Evolutionary conservation across 75 land plant species (phyloP).

Genomic region (Cryptomeria japonica): DNA sequence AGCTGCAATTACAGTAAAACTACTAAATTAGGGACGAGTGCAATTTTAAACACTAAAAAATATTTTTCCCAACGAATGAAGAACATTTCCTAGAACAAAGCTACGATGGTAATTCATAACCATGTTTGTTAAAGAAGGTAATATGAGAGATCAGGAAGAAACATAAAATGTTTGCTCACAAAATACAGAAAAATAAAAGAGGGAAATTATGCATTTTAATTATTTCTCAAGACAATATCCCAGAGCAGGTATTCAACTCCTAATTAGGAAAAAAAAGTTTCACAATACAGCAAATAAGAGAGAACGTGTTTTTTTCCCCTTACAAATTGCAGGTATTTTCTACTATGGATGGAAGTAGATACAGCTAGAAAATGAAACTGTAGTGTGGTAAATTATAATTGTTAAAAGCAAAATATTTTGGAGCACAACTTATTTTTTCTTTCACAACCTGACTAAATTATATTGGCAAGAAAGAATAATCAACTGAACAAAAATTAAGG

Average conservation of each 20-base stretch:
- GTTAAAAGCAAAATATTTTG: background rate
- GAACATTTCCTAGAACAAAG: background rate
- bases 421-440: background rate
- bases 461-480: background rate
- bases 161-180: too few species aligned
- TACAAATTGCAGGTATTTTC: too few species aligned
- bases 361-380: background rate
- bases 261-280: too few species aligned
- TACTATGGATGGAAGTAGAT: too few species aligned
- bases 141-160: too few species aligned
- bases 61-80: background rate
- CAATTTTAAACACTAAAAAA: background rate
- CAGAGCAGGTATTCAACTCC: too few species aligned
- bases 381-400: background rate
- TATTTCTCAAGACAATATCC: too few species aligned
- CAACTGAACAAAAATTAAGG: background rate
- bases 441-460: background rate
- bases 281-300: too few species aligned
- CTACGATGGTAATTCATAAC: background rate
- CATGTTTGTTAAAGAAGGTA: background rate
- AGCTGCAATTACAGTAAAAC: constrained; percentile 23
- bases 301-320: too few species aligned
- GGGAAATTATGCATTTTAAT: too few species aligned
- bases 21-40: background rate
- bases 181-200: too few species aligned